Evolutionary conservation across 2,329 filamentous ascomycete genomes (phyloP).

Genomic region (Anthostomella pinea): DNA sequence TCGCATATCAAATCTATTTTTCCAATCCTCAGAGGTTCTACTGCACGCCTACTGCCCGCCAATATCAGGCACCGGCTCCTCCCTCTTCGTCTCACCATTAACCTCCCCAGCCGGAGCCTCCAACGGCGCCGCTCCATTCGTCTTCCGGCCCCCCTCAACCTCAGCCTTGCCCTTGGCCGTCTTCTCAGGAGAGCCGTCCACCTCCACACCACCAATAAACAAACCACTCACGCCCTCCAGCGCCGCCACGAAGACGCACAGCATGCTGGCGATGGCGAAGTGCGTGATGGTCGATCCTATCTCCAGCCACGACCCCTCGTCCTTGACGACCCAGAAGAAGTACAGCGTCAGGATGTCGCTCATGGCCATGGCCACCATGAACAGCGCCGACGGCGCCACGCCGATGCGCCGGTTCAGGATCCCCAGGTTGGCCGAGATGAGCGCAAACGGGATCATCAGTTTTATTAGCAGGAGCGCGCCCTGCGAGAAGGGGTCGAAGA

Average conservation of each 20-base stretch:
- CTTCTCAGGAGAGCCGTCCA: slow-evolving; percentile 38
- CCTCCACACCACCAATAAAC: slow-evolving; percentile 78
- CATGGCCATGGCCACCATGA: slow-evolving; percentile 91
- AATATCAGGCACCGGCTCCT: too few relatives aligned
- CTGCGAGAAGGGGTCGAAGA: slow-evolving; percentile 94
- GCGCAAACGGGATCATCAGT: slow-evolving; percentile 86
- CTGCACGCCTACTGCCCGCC: too few relatives aligned
- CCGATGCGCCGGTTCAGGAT: slow-evolving; percentile 82
- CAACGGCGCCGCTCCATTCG: too few relatives aligned
- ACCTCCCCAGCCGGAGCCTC: too few relatives aligned
- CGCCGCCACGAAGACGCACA: slow-evolving; percentile 87
- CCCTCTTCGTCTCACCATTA: slow-evolving; percentile 8
- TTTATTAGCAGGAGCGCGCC: slow-evolving; percentile 84
- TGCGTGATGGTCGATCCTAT: slow-evolving; percentile 97
- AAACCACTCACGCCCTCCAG: slow-evolving; percentile 82
- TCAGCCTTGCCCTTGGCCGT: slow-evolving; percentile 8
- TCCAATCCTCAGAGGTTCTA: too few relatives aligned
- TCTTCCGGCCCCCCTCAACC: too few relatives aligned
- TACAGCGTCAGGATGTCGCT: slow-evolving; percentile 89
- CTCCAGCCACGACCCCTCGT: slow-evolving; percentile 95
- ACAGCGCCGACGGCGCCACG: slow-evolving; percentile 82
- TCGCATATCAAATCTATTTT: too few relatives aligned
- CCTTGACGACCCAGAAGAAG: slow-evolving; percentile 97
- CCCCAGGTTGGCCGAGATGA: slow-evolving; percentile 91
- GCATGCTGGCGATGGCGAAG: slow-evolving; percentile 84